Evolutionary conservation across 208 protist genomes (phyloP).

Genomic region (Tritrichomonas musculus): DNA sequence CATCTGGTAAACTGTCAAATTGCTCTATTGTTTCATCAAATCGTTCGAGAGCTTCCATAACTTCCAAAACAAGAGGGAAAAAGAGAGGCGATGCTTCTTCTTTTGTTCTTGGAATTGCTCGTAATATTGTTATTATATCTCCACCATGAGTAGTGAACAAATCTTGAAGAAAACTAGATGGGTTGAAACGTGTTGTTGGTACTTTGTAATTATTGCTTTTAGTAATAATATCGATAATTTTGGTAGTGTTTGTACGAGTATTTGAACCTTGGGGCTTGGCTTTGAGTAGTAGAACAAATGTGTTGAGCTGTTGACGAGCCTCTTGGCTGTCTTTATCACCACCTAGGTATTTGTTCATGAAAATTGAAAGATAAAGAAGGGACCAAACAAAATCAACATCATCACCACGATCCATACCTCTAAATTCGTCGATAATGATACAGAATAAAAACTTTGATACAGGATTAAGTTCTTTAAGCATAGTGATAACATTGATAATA

Average conservation of each 20-base stretch:
- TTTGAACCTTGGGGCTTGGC: background rate
- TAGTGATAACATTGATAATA: background rate
- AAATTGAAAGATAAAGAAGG: background rate
- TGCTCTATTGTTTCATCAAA: too few species aligned
- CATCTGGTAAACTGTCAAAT: too few species aligned
- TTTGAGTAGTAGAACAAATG: background rate
- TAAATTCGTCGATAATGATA: background rate
- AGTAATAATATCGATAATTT: background rate
- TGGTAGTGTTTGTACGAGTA: background rate
- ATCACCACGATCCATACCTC: background rate
- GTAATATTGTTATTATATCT: background rate
- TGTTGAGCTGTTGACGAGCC: background rate
- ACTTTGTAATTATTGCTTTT: background rate
- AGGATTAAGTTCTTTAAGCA: background rate
- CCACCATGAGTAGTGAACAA: background rate
- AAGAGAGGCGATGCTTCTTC: background rate
- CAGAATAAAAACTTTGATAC: background rate
- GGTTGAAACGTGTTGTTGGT: background rate
- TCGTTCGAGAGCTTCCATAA: background rate
- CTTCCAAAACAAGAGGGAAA: background rate
- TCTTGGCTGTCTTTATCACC: background rate
- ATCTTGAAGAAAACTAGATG: background rate
- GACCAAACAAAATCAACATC: background rate
- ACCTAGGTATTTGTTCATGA: background rate
- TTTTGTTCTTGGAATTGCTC: background rate